Percentiles rank a stretch among this genome's conserved stretches.
Conservation (phyloP, 106 monocot genomes). For the Vanilla planifolia region DNA sequence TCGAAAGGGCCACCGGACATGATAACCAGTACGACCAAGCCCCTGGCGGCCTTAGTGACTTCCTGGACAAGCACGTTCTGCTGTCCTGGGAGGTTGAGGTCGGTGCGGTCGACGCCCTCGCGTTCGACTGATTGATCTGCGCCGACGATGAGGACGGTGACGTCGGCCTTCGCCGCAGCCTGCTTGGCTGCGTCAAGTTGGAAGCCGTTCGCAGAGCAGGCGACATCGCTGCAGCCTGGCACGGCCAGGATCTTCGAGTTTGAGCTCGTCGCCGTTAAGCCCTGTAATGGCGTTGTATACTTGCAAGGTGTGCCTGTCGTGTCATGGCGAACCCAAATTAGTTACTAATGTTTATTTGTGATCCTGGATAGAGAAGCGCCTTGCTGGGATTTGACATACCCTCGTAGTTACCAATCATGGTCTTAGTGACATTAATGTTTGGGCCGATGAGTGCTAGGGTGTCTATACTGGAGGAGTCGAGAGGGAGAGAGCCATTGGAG, state of each 20-base stretch:
- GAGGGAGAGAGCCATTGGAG: constrained; percentile 38
- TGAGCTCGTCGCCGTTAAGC: constrained; percentile 29
- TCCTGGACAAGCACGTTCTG: constrained; percentile 56
- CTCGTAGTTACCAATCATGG: constrained; percentile 98
- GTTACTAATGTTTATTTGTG: not conserved
- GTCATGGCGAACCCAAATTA: not conserved
- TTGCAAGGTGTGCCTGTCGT: constrained; percentile 67
- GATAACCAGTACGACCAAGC: constrained; percentile 81
- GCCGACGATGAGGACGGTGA: constrained; percentile 71
- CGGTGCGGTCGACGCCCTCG: constrained; percentile 62
- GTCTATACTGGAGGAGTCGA: constrained; percentile 34
- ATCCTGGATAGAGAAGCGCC: not conserved
- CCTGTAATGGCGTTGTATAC: constrained; percentile 83
- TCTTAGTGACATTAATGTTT: constrained; percentile 80
- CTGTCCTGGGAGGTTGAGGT: constrained; percentile 71
- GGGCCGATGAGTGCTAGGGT: constrained; percentile 89
- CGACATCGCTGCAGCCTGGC: constrained; percentile 56
- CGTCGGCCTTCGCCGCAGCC: constrained; percentile 66
- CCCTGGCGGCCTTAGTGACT: constrained; percentile 70
- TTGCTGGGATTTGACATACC: constrained; percentile 17
- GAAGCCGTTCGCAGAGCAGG: constrained; percentile 44
- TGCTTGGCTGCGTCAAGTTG: constrained; percentile 57
- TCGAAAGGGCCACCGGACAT: constrained; percentile 96
- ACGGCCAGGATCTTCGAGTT: constrained; percentile 21
- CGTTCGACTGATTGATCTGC: constrained; percentile 73